Evolutionary conservation across 345 rosid species (phyloP), one percentile per base, ranked within the genome.

Genomic region (Aquilaria yunnanensis): DNA sequence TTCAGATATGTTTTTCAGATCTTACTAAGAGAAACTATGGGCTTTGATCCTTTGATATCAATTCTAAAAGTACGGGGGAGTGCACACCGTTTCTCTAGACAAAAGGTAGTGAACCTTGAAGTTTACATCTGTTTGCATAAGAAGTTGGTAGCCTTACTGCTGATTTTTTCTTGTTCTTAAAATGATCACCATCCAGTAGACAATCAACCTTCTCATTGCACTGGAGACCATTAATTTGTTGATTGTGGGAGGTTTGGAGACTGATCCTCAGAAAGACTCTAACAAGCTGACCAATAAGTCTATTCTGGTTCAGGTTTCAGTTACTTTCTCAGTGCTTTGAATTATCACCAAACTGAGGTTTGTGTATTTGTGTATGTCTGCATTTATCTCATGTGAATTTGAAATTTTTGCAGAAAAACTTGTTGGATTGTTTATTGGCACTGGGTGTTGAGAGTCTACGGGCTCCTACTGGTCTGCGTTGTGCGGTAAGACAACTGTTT

Each of bases 361-460:
- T 47, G 0, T 14, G n/a, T 23, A 23, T 23, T 13, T 51, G 43
- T 14, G 32, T 45, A 14, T 5, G 54, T 62, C 67, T 72, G 47
- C 50, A 32, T 37, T 7, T 32, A 74, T 74, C 43, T 51, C 57
- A 47, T 60, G 37, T 60, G 46, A 4, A 63, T 56, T 79, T 67
- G 61, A 14, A n/a, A 69, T 63, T 37, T 55, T 43, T 64, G 77
- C 67, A 91, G 96, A 91, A 78, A 67, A 86, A 88, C 54, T 66
- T 86, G 61, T 74, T 91, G 69, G 97, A 88, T 65, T 69, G 77
- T 74, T 88, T 91, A 50, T 81, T 91, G 41, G 74, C 84, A 78
- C 72, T 91, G 80, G 94, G 96, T 59, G 80, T 88, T 51, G 97
- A 88, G 75, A 88, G 88, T 78, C 89, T 84, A 68, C 88, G 96